These are phyloP conservation scores for Zea mays DNA, from an alignment of 176 grass and related monocot genomes.

Conservation along the genomic window DNA sequence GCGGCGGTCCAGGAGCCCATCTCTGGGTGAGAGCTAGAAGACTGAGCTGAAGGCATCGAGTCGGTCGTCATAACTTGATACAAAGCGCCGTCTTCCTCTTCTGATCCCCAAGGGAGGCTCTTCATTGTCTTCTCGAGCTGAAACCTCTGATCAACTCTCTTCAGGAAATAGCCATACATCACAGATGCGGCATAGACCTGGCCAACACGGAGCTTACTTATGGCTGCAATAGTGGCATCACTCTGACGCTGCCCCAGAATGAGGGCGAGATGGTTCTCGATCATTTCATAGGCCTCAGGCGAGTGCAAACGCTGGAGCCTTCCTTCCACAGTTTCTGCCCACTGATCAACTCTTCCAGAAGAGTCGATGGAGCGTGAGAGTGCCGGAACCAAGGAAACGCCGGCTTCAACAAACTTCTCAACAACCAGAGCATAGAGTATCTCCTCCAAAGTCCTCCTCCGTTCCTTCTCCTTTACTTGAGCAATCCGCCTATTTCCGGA, in stretches of 20 bases:
- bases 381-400: slow-evolving; percentile 72
- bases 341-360: slow-evolving; percentile 61
- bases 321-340: slow-evolving; percentile 49
- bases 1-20: too few relatives aligned
- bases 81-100: too few relatives aligned
- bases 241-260: slow-evolving; percentile 42
- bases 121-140: slow-evolving; percentile 42
- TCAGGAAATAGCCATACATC: slow-evolving; percentile 98
- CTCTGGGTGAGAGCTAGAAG: too few relatives aligned
- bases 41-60: too few relatives aligned
- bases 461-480: slow-evolving; percentile 89
- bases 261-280: slow-evolving; percentile 87
- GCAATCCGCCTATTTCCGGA: slow-evolving; percentile 75
- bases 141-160: slow-evolving; percentile 83
- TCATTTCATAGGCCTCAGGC: slow-evolving; percentile 83
- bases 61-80: too few relatives aligned
- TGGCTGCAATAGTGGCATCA: too few relatives aligned
- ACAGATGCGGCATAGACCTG: slow-evolving; percentile 94
- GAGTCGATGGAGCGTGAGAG: slow-evolving; percentile 52
- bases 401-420: slow-evolving; percentile 89
- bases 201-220: background rate
- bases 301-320: slow-evolving; percentile 78
- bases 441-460: slow-evolving; percentile 79
- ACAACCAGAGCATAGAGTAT: slow-evolving; percentile 93
- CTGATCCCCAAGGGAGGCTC: too few relatives aligned